These are phyloP conservation scores for Filobasidium floriforme DNA, from an alignment of 768 basidiomycete genomes.

Conservation along the genomic window DNA sequence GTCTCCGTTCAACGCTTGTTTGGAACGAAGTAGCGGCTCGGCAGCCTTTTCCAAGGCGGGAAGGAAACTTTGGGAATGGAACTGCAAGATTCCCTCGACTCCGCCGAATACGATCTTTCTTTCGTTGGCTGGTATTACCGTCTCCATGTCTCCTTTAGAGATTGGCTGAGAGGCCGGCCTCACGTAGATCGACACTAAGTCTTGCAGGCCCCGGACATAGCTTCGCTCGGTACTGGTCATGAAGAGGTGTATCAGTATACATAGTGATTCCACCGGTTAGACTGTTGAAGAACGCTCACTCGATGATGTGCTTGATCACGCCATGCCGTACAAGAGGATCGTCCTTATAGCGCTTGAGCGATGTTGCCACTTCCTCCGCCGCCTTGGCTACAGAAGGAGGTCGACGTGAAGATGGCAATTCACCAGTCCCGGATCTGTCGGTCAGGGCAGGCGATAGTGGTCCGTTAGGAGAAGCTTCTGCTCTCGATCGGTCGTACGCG, in stretches of 20 bases:
- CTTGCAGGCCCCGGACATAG: constrained; percentile 87
- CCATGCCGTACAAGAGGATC: constrained; percentile 75
- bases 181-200: constrained; percentile 91
- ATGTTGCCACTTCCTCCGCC: constrained; percentile 6
- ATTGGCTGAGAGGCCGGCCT: constrained; percentile 68
- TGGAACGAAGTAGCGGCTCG: constrained; percentile 57
- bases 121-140: constrained; percentile 73
- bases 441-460: neutral
- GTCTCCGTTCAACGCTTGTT: constrained; percentile 63
- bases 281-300: constrained; percentile 51
- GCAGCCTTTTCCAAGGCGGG: constrained; percentile 78
- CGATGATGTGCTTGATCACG: constrained; percentile 82
- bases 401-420: neutral
- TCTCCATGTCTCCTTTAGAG: constrained; percentile 65
- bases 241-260: neutral
- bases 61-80: constrained; percentile 87
- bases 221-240: constrained; percentile 74
- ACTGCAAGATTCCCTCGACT: constrained; percentile 77
- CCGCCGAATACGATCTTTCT: constrained; percentile 87
- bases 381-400: constrained; percentile 16
- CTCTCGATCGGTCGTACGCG: neutral
- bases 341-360: constrained; percentile 71
- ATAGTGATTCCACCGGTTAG: constrained; percentile 23
- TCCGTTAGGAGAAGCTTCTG: neutral
- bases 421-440: neutral